Conservation (phyloP, 371 early-diverging fungal species). For the Zopfochytrium polystomum region DNA sequence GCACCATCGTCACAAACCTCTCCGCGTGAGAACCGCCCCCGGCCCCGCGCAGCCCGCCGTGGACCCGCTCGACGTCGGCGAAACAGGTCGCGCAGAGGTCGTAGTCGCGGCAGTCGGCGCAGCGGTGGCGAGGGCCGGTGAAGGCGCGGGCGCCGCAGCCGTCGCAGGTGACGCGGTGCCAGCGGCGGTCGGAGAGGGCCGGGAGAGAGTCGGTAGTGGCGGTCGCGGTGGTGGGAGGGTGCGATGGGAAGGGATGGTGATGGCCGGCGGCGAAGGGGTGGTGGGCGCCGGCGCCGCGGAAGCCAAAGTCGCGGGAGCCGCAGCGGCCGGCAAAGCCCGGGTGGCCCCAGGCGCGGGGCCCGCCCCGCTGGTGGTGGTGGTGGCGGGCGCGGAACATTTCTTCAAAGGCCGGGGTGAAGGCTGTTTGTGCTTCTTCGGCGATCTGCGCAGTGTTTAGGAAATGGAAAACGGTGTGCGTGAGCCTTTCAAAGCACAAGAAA, state of each 20-base stretch:
- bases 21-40: background rate
- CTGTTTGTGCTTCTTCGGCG: constrained; percentile 17
- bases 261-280: background rate
- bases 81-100: constrained; percentile 35
- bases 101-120: constrained; percentile 32
- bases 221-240: constrained; percentile 9
- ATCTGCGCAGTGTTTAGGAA: constrained; percentile 6
- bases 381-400: constrained; percentile 1
- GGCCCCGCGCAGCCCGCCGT: constrained; percentile 17
- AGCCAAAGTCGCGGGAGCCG: background rate
- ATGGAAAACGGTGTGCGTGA: background rate
- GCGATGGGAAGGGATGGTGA: constrained; percentile 7
- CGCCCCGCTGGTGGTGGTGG: background rate
- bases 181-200: constrained; percentile 15
- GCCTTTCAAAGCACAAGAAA: no score
- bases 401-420: constrained; percentile 12
- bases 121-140: constrained; percentile 29
- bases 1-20: constrained; percentile 15
- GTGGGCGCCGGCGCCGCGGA: background rate
- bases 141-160: constrained; percentile 26
- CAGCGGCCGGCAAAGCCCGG: background rate
- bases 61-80: constrained; percentile 9
- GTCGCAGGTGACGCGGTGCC: constrained; percentile 34
- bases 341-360: background rate
- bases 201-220: no score